Conservation (phyloP, 179 eudicot species). For the Spergularia azorica region DNA sequence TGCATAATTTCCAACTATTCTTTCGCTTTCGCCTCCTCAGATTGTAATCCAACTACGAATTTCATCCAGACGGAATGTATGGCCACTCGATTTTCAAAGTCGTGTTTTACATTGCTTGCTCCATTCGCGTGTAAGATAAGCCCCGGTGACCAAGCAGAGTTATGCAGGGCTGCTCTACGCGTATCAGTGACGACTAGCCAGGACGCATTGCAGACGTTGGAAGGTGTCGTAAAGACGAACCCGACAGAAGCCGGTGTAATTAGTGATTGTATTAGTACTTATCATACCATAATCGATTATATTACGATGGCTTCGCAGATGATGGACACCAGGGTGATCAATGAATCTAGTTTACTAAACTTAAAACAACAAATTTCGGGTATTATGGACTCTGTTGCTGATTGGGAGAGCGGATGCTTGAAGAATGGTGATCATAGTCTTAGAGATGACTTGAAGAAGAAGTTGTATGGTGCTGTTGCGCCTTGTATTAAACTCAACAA, state of each 20-base stretch:
- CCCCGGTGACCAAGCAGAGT: too few relatives aligned
- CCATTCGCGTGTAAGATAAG: too few relatives aligned
- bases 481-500: conserved; percentile 23
- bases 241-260: conserved; percentile 4
- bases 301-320: conserved; percentile 14
- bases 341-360: conserved; percentile 4
- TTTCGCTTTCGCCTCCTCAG: not conserved
- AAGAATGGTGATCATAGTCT: not conserved
- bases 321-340: conserved; percentile 20
- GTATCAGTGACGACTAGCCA: too few relatives aligned
- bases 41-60: not conserved
- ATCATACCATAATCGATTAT: conserved; percentile 9
- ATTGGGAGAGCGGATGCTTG: conserved; percentile 20
- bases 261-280: conserved; percentile 14
- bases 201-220: too few relatives aligned
- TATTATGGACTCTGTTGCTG: conserved; percentile 7
- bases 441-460: conserved; percentile 8
- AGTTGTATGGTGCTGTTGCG: not conserved
- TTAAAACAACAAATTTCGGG: conserved; percentile 10
- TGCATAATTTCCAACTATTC: not conserved
- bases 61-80: not conserved
- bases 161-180: too few relatives aligned
- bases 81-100: not conserved
- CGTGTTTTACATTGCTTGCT: not conserved
- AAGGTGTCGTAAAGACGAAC: not conserved